phyloP scores from a whole-genome alignment of 257 asterid species.

The Leonotis leonurus region DNA sequence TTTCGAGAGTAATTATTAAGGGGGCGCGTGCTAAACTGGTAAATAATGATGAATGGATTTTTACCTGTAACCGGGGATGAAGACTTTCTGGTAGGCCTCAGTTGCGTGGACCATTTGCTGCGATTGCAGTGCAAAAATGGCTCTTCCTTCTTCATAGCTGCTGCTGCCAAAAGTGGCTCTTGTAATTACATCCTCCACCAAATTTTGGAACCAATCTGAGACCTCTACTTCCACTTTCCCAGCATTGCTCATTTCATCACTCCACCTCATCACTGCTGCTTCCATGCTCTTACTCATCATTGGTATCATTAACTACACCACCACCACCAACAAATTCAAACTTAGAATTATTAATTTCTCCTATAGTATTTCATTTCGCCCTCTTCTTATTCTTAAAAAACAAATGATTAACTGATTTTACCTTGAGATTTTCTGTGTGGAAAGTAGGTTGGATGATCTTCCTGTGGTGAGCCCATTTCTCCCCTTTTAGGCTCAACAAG shows the following conservation, averaged over 20 bases:
- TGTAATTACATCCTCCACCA: conserved; percentile 68
- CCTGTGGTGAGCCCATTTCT: conserved; percentile 94
- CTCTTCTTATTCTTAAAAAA: too few relatives aligned
- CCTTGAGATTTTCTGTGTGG: conserved; percentile 84
- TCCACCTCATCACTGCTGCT: conserved; percentile 51
- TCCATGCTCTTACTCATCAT: conserved; percentile 61
- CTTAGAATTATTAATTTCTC: background rate
- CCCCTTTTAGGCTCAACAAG: conserved; percentile 64
- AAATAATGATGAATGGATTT: too few relatives aligned
- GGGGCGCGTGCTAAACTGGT: too few relatives aligned
- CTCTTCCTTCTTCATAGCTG: conserved; percentile 67
- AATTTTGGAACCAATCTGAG: conserved; percentile 51
- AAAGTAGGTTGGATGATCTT: conserved; percentile 73
- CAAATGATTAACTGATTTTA: too few relatives aligned
- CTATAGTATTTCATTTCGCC: too few relatives aligned
- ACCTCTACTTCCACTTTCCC: conserved; percentile 69
- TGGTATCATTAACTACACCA: conserved; percentile 65
- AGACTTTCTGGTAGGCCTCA: conserved; percentile 60
- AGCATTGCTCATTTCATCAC: conserved; percentile 32
- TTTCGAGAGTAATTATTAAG: too few relatives aligned
- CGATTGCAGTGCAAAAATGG: conserved; percentile 64
- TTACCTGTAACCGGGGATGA: conserved; percentile 83
- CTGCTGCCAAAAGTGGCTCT: conserved; percentile 70
- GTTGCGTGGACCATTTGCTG: conserved; percentile 81
- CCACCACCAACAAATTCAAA: background rate